Percentiles rank a stretch among this genome's conserved stretches.
Evolutionary conservation across 139 green algal species (phyloP).

Genomic region (Picochlorum sp.): DNA sequence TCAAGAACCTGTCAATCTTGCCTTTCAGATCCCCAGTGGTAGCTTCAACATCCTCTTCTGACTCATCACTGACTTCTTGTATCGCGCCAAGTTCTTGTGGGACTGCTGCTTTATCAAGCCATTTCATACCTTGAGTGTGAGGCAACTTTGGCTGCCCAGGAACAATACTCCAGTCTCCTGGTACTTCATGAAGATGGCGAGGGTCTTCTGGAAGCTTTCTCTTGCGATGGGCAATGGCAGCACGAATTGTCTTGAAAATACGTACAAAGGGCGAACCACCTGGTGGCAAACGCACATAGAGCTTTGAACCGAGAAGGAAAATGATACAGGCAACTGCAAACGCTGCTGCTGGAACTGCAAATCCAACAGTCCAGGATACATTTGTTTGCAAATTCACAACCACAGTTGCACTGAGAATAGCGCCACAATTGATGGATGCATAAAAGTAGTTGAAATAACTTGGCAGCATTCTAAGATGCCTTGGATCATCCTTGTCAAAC

Average conservation of each 20-base stretch:
- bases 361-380: slow-evolving; percentile 67
- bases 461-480: slow-evolving; percentile 49
- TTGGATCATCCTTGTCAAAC: slow-evolving; percentile 68
- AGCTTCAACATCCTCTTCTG: neutral
- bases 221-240: slow-evolving; percentile 12
- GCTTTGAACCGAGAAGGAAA: slow-evolving; percentile 44
- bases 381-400: slow-evolving; percentile 35
- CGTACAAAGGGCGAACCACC: slow-evolving; percentile 30
- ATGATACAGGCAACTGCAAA: slow-evolving; percentile 60
- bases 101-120: slow-evolving; percentile 17
- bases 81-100: neutral
- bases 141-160: slow-evolving; percentile 15
- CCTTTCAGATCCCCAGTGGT: neutral
- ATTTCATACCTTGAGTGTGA: neutral
- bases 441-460: slow-evolving; percentile 96
- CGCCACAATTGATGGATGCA: slow-evolving; percentile 85
- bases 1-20: slow-evolving; percentile 5
- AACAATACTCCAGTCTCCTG: slow-evolving; percentile 7
- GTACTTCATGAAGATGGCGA: slow-evolving; percentile 15
- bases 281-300: slow-evolving; percentile 42
- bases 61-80: neutral
- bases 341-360: slow-evolving; percentile 61
- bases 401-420: slow-evolving; percentile 53
- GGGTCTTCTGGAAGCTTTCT: slow-evolving; percentile 6
- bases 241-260: slow-evolving; percentile 9